Conservation (phyloP, 129 eudicot genomes). For the Flaveria robusta region DNA sequence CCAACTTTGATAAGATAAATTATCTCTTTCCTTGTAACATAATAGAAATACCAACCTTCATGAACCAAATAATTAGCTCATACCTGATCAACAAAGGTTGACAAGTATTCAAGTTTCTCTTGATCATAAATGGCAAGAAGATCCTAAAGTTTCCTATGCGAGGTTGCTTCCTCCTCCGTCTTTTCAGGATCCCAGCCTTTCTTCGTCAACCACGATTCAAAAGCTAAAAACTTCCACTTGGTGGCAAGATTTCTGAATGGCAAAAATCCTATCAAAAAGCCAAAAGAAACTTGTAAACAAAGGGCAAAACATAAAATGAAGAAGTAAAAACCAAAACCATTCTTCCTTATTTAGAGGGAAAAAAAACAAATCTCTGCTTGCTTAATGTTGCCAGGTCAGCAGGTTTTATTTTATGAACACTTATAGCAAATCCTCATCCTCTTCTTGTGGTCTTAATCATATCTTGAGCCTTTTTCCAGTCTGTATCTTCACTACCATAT, state of each 20-base stretch:
- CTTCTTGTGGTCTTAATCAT: slow-evolving; percentile 57
- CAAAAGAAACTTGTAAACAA: slow-evolving; percentile 73
- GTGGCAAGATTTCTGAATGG: slow-evolving; percentile 79
- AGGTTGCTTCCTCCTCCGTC: slow-evolving; percentile 39
- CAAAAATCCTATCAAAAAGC: slow-evolving; percentile 89
- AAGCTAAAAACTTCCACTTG: slow-evolving; percentile 83
- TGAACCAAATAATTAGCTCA: slow-evolving; percentile 26
- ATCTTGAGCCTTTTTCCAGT: slow-evolving; percentile 76
- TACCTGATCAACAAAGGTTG: slow-evolving; percentile 93
- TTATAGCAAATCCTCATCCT: slow-evolving; percentile 81
- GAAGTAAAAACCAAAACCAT: slow-evolving; percentile 21
- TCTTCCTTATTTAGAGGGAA: background rate
- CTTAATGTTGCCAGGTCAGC: slow-evolving; percentile 10
- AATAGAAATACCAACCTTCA: background rate
- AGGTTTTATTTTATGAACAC: slow-evolving; percentile 31
- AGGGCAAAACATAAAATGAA: slow-evolving; percentile 24
- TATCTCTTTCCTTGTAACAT: background rate
- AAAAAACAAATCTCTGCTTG: background rate
- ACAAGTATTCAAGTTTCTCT: slow-evolving; percentile 70
- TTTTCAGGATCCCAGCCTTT: slow-evolving; percentile 61
- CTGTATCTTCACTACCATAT: slow-evolving; percentile 67
- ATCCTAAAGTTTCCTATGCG: slow-evolving; percentile 83
- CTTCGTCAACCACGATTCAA: slow-evolving; percentile 92
- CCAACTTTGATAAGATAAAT: background rate
- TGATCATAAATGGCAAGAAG: slow-evolving; percentile 70